A percentile compares a stretch with the other conserved stretches of the same genome.
Conservation (phyloP, 192 early-diverging fungal genomes). For the Geranomyces michiganensis region DNA sequence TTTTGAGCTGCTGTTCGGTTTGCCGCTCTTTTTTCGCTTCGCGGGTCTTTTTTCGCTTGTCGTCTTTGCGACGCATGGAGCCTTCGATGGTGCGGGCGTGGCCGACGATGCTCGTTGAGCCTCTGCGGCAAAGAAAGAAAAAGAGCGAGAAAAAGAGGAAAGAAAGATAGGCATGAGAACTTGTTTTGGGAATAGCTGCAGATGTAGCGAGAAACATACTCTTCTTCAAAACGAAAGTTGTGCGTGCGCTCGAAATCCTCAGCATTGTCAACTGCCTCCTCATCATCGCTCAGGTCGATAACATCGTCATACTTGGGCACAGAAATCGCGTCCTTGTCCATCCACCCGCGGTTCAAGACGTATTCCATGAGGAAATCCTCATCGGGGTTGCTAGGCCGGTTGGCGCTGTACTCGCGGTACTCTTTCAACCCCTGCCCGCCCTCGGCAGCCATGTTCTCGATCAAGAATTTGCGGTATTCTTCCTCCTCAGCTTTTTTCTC, state of each 20-base stretch:
- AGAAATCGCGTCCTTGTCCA: constrained; percentile 73
- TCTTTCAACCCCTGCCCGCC: constrained; percentile 61
- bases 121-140: too few species aligned
- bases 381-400: constrained; percentile 44
- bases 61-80: constrained; percentile 81
- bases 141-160: not conserved
- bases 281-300: constrained; percentile 67
- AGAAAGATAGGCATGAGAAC: not conserved
- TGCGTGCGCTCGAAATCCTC: constrained; percentile 89
- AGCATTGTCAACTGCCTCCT: constrained; percentile 75
- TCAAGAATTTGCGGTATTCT: constrained; percentile 86
- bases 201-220: too few species aligned
- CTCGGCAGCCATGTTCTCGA: constrained; percentile 72
- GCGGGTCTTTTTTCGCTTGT: constrained; percentile 75
- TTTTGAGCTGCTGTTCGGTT: constrained; percentile 66
- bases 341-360: constrained; percentile 92
- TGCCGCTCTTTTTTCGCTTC: constrained; percentile 73
- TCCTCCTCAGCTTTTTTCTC: constrained; percentile 82
- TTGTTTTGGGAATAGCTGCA: not conserved
- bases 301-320: constrained; percentile 73
- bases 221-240: constrained; percentile 95
- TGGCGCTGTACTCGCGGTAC: constrained; percentile 44
- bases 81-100: constrained; percentile 83
- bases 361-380: constrained; percentile 85
- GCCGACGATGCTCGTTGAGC: constrained; percentile 67